These are phyloP conservation scores for Steccherinum ochraceum DNA, from an alignment of 768 basidiomycete genomes.

Conservation along the genomic window DNA sequence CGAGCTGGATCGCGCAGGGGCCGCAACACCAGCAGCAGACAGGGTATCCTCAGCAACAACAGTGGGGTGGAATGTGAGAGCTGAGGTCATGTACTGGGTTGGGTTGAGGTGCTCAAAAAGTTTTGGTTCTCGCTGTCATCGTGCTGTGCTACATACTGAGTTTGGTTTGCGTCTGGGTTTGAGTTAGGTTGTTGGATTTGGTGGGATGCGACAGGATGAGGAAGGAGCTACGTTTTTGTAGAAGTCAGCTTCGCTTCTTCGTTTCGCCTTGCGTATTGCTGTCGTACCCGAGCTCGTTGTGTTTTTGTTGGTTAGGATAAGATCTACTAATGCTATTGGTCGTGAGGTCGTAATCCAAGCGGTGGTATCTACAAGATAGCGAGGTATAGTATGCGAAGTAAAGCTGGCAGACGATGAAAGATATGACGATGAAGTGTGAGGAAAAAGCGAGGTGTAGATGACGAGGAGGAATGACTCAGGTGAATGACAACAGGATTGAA, in stretches of 20 bases:
- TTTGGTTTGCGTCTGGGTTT: not conserved
- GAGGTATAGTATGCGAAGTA: too few species aligned
- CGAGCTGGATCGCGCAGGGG: constrained; percentile 16
- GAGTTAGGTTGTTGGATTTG: not conserved
- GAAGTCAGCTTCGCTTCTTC: not conserved
- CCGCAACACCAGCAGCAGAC: constrained; percentile 13
- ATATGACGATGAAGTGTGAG: too few species aligned
- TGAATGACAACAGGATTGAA: too few species aligned
- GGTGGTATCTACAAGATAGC: too few species aligned
- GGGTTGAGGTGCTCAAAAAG: not conserved
- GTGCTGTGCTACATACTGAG: too few species aligned
- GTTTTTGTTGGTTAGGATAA: too few species aligned
- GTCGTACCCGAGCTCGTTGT: too few species aligned
- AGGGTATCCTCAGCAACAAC: constrained; percentile 8
- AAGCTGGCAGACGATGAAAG: too few species aligned
- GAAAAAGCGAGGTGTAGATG: too few species aligned
- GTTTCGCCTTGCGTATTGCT: not conserved
- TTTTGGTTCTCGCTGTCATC: not conserved
- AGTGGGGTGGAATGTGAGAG: constrained; percentile 5
- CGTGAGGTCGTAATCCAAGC: too few species aligned
- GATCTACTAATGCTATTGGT: too few species aligned
- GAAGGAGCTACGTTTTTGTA: not conserved
- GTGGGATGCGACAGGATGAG: not conserved
- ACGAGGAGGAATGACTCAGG: too few species aligned
- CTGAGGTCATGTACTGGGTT: not conserved